Evolutionary conservation across 2,329 filamentous ascomycete species (phyloP).

Genomic region (Botryotinia convoluta): DNA sequence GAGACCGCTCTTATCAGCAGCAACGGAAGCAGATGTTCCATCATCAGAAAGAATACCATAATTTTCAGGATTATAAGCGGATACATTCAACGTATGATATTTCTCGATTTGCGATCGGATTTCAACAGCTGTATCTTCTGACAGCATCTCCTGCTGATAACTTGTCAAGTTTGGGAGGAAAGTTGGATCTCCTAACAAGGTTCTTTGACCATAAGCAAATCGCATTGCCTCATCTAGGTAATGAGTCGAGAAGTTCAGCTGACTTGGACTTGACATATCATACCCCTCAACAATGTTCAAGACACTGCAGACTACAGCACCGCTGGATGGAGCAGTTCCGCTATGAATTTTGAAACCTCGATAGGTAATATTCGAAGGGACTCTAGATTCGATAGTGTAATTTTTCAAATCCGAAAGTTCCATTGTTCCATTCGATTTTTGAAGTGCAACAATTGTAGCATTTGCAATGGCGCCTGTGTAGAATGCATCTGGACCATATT

Average conservation of each 20-base stretch:
- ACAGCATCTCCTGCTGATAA: slow-evolving; percentile 57
- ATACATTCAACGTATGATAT: slow-evolving; percentile 53
- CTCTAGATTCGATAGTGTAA: slow-evolving; percentile 67
- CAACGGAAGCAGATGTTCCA: slow-evolving; percentile 52
- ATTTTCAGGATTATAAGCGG: slow-evolving; percentile 60
- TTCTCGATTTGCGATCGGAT: slow-evolving; percentile 60
- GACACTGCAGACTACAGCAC: slow-evolving; percentile 69
- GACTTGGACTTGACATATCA: slow-evolving; percentile 55
- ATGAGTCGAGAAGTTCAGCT: slow-evolving; percentile 62
- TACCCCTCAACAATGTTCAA: slow-evolving; percentile 78
- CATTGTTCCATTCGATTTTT: slow-evolving; percentile 76
- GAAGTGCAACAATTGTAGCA: slow-evolving; percentile 68
- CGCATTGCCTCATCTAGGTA: slow-evolving; percentile 64
- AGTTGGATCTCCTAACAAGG: slow-evolving; percentile 59
- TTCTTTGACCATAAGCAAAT: slow-evolving; percentile 63
- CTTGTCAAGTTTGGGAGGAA: slow-evolving; percentile 57
- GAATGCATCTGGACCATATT: slow-evolving; percentile 69
- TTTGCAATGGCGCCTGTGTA: slow-evolving; percentile 72
- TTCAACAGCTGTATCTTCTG: slow-evolving; percentile 48
- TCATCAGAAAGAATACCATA: slow-evolving; percentile 53
- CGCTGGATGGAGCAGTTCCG: slow-evolving; percentile 73
- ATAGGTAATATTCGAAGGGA: slow-evolving; percentile 62
- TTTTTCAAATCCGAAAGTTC: slow-evolving; percentile 72
- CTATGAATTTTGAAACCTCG: slow-evolving; percentile 68
- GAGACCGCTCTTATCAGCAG: slow-evolving; percentile 58